phyloP scores from a whole-genome alignment of 2,329 filamentous ascomycete genomes.

The Fusarium sororula region DNA sequence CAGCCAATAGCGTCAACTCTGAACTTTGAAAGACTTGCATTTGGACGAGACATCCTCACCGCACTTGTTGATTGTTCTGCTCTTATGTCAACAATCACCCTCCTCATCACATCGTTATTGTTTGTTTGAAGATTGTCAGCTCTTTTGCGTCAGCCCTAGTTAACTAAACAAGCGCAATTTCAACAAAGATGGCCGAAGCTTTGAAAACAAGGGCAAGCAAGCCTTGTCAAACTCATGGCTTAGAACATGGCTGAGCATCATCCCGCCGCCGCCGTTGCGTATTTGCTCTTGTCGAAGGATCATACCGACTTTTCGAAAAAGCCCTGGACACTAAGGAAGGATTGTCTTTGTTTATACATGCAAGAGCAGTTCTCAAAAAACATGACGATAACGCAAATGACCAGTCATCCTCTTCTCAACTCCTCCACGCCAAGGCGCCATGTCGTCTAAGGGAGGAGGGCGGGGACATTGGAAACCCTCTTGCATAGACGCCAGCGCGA shows the following conservation, averaged over 20 bases:
- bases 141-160: conserved; percentile 14
- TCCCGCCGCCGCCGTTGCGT: conserved; percentile 13
- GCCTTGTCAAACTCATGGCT: conserved; percentile 22
- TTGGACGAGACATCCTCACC: conserved; percentile 4
- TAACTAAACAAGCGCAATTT: conserved; percentile 20
- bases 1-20: conserved; percentile 16
- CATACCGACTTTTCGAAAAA: not conserved
- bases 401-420: conserved; percentile 17
- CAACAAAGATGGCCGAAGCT: conserved; percentile 7
- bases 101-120: not conserved
- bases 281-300: not conserved
- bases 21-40: not conserved
- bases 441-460: conserved; percentile 25
- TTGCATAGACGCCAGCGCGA: conserved; percentile 45
- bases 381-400: not conserved
- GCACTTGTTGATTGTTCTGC: conserved; percentile 6
- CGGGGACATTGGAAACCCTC: conserved; percentile 21
- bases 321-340: not conserved
- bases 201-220: conserved; percentile 7
- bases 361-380: not conserved
- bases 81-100: not conserved
- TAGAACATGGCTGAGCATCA: conserved; percentile 34
- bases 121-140: not conserved
- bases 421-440: conserved; percentile 21
- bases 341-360: not conserved